These are phyloP conservation scores for Helotiales sp. DNA, from an alignment of 2,329 filamentous ascomycete species.

Conservation along the genomic window DNA sequence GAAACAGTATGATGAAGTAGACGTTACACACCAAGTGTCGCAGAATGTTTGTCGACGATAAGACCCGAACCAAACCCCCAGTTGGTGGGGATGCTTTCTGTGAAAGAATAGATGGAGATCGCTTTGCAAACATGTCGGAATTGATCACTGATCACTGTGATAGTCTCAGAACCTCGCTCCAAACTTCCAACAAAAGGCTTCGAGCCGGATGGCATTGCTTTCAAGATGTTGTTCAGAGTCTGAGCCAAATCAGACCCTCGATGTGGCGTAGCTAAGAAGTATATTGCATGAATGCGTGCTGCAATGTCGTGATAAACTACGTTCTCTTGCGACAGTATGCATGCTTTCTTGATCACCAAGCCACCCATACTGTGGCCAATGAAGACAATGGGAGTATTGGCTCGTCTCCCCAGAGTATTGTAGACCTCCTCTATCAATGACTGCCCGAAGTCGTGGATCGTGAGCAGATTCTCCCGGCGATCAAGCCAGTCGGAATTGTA, in stretches of 20 bases:
- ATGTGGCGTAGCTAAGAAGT: not conserved
- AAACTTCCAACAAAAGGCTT: not conserved
- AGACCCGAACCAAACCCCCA: not conserved
- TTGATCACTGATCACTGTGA: not conserved
- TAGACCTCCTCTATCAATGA: not conserved
- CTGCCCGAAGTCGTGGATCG: not conserved
- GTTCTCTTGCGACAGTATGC: not conserved
- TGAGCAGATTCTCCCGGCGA: not conserved
- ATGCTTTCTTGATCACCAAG: not conserved
- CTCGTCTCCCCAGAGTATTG: not conserved
- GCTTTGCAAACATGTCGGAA: not conserved
- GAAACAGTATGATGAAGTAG: not conserved
- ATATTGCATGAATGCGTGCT: not conserved
- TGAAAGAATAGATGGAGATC: not conserved
- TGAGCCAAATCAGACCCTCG: not conserved
- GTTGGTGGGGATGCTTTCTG: not conserved
- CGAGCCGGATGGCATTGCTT: too few relatives aligned
- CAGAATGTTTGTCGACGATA: not conserved
- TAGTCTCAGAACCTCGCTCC: not conserved
- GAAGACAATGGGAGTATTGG: not conserved
- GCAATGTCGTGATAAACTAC: not conserved
- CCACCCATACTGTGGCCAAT: not conserved
- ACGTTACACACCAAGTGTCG: not conserved
- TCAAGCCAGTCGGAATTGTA: slow-evolving; percentile 1
- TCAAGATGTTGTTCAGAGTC: not conserved